Base-by-base conservation (phyloP, 2,329 filamentous ascomycete genomes). In the Sclerotinia trifoliorum region DNA sequence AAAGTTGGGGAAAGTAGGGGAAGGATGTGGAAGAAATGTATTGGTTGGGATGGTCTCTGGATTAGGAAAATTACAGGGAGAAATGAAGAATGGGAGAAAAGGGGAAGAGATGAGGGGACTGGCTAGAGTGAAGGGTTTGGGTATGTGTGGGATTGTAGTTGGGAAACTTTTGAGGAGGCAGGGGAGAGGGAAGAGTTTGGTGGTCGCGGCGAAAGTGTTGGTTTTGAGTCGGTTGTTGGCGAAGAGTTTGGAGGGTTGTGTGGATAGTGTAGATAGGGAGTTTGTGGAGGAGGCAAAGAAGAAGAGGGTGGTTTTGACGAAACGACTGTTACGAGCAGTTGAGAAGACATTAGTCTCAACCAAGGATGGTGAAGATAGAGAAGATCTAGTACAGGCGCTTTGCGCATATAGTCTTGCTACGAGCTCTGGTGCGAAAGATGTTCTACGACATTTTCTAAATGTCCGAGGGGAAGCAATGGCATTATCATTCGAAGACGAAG, bases 341-440 rank as follows among this genome's bases (percentile, higher is more conserved):
- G 87, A 94, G 65, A 90, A 86, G 72, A 82, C 92, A 5, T 78
- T 96, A 65, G 84, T 86, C 72, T 86, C 84, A 60, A 85, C 89
- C 35, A 72, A 83, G 72, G 75, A 82, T 70, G 72, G 83, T 73
- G 75, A 82, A 69, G 82, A 85, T 29, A 76, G 78, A 48, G 79
- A 81, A 4, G 79, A 78, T 44, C 83, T 95, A 21, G 81, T 94
- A 17, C 89, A 92, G 73, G 88, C 90, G 0, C 83, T 97, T 72
- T 91, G 89, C 67, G 93, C 94, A 0, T 94, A 93, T 77, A 93
- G 92, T 70, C 82, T 98, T 63, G 87, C 89, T 1, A 93, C 90
- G 3, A 96, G 87, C 74, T 93, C 90, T 0, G 91, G 93, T 0
- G 88, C 92, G 0, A 88, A 86, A 68, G 93, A 97, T 76, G 90